Evolutionary conservation across 2,329 filamentous ascomycete species (phyloP).

Genomic region (Arthrobotrys pseudoclavata): DNA sequence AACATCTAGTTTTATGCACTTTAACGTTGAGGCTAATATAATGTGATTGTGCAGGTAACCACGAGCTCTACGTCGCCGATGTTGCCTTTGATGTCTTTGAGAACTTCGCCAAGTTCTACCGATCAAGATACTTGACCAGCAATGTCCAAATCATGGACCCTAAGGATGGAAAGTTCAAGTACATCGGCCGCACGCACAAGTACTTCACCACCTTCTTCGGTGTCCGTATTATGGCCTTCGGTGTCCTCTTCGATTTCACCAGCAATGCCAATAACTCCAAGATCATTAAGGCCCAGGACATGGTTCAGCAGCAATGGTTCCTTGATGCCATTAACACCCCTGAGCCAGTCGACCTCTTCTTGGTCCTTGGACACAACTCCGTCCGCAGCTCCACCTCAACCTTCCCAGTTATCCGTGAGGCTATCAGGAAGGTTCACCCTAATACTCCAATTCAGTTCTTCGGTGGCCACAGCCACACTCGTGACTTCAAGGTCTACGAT

Average conservation of each 20-base stretch:
- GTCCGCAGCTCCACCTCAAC: slow-evolving; percentile 68
- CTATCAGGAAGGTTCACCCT: slow-evolving; percentile 73
- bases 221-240: slow-evolving; percentile 86
- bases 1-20: neutral
- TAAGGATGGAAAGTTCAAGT: slow-evolving; percentile 76
- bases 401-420: slow-evolving; percentile 71
- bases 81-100: slow-evolving; percentile 75
- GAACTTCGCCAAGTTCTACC: slow-evolving; percentile 72
- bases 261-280: slow-evolving; percentile 88
- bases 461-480: slow-evolving; percentile 75
- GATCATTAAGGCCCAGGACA: slow-evolving; percentile 70
- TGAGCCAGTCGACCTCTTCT: slow-evolving; percentile 73
- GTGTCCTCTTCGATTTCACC: slow-evolving; percentile 94
- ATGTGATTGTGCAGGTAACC: slow-evolving; percentile 68
- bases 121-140: slow-evolving; percentile 80
- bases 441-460: slow-evolving; percentile 75
- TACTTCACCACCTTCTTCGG: slow-evolving; percentile 93
- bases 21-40: slow-evolving; percentile 8
- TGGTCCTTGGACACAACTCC: slow-evolving; percentile 76
- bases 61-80: slow-evolving; percentile 75
- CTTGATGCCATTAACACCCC: slow-evolving; percentile 71
- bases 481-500: slow-evolving; percentile 76
- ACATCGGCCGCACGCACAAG: slow-evolving; percentile 85
- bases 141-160: slow-evolving; percentile 90
- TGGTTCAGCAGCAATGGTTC: slow-evolving; percentile 86